These are phyloP conservation scores for Linnemannia hyalina DNA, from an alignment of 192 early-diverging fungal species.

Conservation along the genomic window DNA sequence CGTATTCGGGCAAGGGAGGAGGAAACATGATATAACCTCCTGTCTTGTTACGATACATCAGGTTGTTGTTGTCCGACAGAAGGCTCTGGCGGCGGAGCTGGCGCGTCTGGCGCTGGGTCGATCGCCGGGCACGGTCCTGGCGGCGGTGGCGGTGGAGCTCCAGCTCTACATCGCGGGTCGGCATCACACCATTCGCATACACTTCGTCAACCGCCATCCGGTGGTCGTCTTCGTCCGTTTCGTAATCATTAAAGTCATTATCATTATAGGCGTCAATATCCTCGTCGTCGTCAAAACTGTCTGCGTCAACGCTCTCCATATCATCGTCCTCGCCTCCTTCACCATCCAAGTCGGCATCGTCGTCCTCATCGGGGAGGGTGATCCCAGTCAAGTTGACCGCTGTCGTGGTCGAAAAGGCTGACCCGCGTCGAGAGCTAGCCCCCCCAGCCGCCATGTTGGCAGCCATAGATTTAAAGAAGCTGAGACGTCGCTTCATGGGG, in stretches of 20 bases:
- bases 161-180: slow-evolving; percentile 26
- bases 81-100: slow-evolving; percentile 31
- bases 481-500: slow-evolving; percentile 37
- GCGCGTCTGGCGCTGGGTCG: slow-evolving; percentile 2
- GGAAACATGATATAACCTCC: slow-evolving; percentile 5
- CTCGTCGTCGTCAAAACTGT: slow-evolving; percentile 11
- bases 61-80: slow-evolving; percentile 14
- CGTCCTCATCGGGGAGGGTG: slow-evolving; percentile 22
- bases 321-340: slow-evolving; percentile 9
- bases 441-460: neutral
- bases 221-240: slow-evolving; percentile 9
- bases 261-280: slow-evolving; percentile 13
- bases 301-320: neutral
- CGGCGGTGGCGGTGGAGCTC: slow-evolving; percentile 21
- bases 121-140: neutral
- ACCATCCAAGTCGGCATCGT: slow-evolving; percentile 1
- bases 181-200: slow-evolving; percentile 17
- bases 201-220: slow-evolving; percentile 8
- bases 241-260: slow-evolving; percentile 23
- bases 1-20: slow-evolving; percentile 9
- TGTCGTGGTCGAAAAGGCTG: slow-evolving; percentile 47
- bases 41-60: slow-evolving; percentile 1
- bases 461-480: slow-evolving; percentile 42
- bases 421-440: slow-evolving; percentile 29
- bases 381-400: slow-evolving; percentile 48